Conservation (phyloP, 345 rosid species). For the Salix suchowensis region DNA sequence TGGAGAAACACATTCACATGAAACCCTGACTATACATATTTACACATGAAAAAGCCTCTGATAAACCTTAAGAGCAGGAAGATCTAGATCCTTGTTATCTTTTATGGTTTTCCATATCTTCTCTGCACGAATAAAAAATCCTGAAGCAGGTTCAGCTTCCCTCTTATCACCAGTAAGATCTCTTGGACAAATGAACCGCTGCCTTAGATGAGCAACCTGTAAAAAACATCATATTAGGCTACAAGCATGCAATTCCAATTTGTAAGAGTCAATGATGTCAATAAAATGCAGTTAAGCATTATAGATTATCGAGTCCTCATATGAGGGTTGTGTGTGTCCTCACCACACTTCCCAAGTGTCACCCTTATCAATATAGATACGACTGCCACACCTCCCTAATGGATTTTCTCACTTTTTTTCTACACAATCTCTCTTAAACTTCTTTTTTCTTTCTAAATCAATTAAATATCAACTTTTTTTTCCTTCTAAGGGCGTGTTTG, state of each 20-base stretch:
- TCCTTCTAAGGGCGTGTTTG: too few species aligned
- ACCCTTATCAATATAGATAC: neutral
- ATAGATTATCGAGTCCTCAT: neutral
- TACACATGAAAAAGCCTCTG: neutral
- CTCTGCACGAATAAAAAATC: conserved; percentile 28
- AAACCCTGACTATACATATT: neutral
- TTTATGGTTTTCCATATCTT: conserved; percentile 33
- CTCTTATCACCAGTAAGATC: conserved; percentile 29
- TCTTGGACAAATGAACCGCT: conserved; percentile 32
- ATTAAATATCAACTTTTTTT: too few species aligned
- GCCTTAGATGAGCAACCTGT: conserved; percentile 34
- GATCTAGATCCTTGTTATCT: conserved; percentile 35
- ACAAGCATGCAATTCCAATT: neutral
- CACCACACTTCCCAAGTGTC: neutral
- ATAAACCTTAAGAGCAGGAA: conserved; percentile 32
- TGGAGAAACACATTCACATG: neutral
- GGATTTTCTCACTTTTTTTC: neutral
- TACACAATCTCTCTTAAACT: neutral
- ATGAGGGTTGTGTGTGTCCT: neutral
- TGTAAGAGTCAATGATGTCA: neutral
- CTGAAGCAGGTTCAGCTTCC: conserved; percentile 33
- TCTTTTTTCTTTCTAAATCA: neutral
- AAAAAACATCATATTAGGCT: neutral
- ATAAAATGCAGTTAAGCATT: neutral
- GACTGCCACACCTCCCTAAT: neutral